A percentile compares a stretch with the other conserved stretches of the same genome.
These are phyloP conservation scores for Arthroderma sp. DNA, from an alignment of 2,329 filamentous ascomycete species.

Conservation along the genomic window DNA sequence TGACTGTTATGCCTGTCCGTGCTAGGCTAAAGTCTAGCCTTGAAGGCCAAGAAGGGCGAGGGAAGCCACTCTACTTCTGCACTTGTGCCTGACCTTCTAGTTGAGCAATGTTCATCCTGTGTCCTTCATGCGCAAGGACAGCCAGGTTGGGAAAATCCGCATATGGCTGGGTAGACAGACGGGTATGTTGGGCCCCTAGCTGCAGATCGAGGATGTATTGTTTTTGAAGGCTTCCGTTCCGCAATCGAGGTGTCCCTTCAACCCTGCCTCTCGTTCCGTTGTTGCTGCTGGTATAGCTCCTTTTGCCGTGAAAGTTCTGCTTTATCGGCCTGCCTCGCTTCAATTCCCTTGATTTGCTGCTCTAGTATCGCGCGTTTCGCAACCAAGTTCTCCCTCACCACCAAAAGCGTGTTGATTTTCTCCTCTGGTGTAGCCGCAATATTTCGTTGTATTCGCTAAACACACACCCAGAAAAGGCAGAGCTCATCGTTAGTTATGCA, in stretches of 20 bases:
- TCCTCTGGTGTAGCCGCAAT: slow-evolving; percentile 42
- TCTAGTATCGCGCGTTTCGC: slow-evolving; percentile 43
- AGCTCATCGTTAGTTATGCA: neutral
- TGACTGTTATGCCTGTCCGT: no score
- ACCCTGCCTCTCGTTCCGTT: slow-evolving; percentile 12
- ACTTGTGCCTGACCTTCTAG: no score
- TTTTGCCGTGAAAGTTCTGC: slow-evolving; percentile 8
- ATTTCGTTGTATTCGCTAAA: slow-evolving; percentile 36
- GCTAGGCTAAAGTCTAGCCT: no score
- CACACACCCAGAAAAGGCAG: slow-evolving; percentile 4
- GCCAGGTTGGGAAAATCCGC: neutral
- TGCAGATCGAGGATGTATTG: neutral
- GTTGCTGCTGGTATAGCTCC: neutral
- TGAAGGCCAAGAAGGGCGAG: no score
- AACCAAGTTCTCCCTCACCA: slow-evolving; percentile 38
- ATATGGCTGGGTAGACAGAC: neutral
- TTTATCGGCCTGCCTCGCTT: slow-evolving; percentile 31
- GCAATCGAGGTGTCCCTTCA: neutral
- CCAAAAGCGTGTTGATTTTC: slow-evolving; percentile 43
- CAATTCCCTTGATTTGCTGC: slow-evolving; percentile 43
- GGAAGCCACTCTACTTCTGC: no score
- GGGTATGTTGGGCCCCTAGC: neutral
- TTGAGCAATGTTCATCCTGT: no score
- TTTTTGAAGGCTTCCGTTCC: neutral
- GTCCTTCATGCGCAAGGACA: neutral